A percentile compares a stretch with the other conserved stretches of the same genome.
These are phyloP conservation scores for Polychytrium aggregatum DNA, from an alignment of 192 early-diverging fungal genomes.

Conservation along the genomic window DNA sequence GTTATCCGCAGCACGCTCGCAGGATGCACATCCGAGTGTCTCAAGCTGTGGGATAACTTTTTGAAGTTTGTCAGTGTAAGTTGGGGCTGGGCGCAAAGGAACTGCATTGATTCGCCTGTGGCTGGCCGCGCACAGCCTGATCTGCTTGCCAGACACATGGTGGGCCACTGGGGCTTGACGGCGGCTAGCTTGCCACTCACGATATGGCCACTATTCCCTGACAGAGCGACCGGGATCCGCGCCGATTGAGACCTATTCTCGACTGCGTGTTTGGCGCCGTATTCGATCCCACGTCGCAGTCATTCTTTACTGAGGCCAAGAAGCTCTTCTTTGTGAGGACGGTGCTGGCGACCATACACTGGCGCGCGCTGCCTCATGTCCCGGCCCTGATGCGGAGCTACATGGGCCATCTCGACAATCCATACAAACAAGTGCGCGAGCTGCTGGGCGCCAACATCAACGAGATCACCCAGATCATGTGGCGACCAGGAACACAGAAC, in stretches of 20 bases:
- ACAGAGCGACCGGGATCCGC: constrained; percentile 71
- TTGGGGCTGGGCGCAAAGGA: too few species aligned
- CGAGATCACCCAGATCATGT: constrained; percentile 5
- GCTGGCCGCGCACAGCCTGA: too few species aligned
- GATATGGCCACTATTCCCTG: too few species aligned
- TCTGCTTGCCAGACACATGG: too few species aligned
- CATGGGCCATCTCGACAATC: constrained; percentile 54
- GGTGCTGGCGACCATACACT: constrained; percentile 52
- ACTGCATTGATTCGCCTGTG: too few species aligned
- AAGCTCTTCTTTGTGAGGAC: constrained; percentile 61
- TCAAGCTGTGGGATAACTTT: constrained; percentile 75
- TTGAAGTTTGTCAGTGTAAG: too few species aligned
- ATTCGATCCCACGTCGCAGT: constrained; percentile 64
- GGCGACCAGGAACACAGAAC: constrained; percentile 4
- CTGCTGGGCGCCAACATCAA: constrained; percentile 55
- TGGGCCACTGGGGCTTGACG: too few species aligned
- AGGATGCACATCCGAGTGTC: constrained; percentile 66
- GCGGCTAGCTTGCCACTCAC: too few species aligned
- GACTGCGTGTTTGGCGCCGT: constrained; percentile 47
- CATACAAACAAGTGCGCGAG: constrained; percentile 86
- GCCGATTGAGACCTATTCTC: constrained; percentile 66
- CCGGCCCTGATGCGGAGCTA: constrained; percentile 28
- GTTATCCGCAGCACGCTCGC: constrained; percentile 45
- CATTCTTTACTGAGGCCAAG: constrained; percentile 73
- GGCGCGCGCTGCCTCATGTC: constrained; percentile 43